Conservation (phyloP, 305 asterid genomes). For the Solanum aculeatissimum region DNA sequence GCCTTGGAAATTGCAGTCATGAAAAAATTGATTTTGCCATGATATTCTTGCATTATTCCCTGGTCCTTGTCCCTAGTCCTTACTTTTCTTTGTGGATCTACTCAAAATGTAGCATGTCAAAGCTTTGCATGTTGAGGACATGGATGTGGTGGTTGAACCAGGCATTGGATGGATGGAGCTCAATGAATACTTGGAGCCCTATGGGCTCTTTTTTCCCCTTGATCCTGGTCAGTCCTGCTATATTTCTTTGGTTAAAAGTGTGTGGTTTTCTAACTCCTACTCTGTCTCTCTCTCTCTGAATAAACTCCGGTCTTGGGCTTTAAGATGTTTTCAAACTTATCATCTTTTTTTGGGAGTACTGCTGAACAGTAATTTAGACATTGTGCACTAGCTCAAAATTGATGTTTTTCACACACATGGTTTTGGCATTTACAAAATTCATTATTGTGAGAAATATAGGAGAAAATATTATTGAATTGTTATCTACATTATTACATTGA, state of each 20-base stretch:
- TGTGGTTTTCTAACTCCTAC: background rate
- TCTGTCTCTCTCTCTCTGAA: background rate
- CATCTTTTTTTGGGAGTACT: background rate
- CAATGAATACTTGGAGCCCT: constrained; percentile 84
- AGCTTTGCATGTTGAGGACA: constrained; percentile 70
- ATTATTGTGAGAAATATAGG: no score
- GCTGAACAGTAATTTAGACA: background rate
- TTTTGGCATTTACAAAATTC: background rate
- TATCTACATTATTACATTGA: no score
- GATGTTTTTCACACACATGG: background rate
- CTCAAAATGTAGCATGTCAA: constrained; percentile 43
- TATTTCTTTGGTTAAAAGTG: background rate
- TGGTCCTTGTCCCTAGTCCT: background rate
- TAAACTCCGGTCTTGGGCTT: background rate
- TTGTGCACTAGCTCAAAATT: background rate
- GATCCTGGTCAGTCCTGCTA: constrained; percentile 65
- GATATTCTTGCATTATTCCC: background rate
- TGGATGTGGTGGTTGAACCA: constrained; percentile 99
- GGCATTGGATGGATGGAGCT: constrained; percentile 99
- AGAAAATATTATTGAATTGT: no score
- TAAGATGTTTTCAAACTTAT: background rate
- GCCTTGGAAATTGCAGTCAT: background rate
- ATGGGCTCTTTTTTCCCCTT: constrained; percentile 93
- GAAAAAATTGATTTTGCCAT: background rate
- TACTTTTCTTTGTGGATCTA: background rate